phyloP scores from a whole-genome alignment of 257 asterid genomes.

The Prunella vulgaris region DNA sequence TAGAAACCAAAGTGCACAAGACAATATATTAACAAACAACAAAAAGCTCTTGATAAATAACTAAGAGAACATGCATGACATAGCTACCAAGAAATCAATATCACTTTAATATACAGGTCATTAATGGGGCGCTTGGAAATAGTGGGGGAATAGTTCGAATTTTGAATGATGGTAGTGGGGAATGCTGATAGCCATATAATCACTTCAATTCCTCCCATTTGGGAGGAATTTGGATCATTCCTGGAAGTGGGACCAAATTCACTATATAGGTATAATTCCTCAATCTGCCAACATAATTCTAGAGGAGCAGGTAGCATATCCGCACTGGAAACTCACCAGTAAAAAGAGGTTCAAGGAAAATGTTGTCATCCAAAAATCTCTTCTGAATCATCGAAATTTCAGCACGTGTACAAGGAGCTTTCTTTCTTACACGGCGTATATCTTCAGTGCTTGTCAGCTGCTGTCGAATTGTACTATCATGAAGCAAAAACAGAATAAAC shows the following conservation, averaged over 20 bases:
- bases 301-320: too few species aligned
- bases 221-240: background rate
- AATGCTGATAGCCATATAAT: background rate
- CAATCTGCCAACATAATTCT: too few species aligned
- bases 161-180: background rate
- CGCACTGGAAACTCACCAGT: slow-evolving; percentile 44
- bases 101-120: background rate
- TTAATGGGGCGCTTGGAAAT: background rate
- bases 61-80: background rate
- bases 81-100: background rate
- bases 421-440: slow-evolving; percentile 77
- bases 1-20: background rate
- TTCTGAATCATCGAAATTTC: slow-evolving; percentile 67
- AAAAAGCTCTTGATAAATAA: background rate
- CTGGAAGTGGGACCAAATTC: background rate
- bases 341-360: slow-evolving; percentile 47
- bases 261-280: background rate
- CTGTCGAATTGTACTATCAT: slow-evolving; percentile 59
- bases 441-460: slow-evolving; percentile 67
- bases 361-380: slow-evolving; percentile 47
- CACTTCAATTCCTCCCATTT: background rate
- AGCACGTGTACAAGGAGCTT: slow-evolving; percentile 80
- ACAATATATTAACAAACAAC: background rate
- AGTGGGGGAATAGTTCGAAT: background rate
- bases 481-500: slow-evolving; percentile 25